These are phyloP conservation scores for Voacanga thouarsii DNA, from an alignment of 257 asterid species.

Conservation along the genomic window DNA sequence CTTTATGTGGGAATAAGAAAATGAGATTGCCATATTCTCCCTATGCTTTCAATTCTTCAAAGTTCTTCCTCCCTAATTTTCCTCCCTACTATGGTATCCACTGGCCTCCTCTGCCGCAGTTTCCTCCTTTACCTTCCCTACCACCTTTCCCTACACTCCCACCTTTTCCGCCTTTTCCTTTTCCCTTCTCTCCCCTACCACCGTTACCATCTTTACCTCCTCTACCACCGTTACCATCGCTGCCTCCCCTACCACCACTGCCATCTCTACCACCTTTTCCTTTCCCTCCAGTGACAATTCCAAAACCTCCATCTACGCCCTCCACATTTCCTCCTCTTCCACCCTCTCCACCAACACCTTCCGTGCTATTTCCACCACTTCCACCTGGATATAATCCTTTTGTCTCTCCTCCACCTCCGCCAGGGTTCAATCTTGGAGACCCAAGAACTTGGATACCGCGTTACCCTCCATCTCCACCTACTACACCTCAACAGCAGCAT, in stretches of 20 bases:
- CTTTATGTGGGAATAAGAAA: slow-evolving; percentile 23
- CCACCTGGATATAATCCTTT: slow-evolving; percentile 18
- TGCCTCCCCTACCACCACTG: slow-evolving; percentile 14
- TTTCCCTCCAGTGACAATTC: slow-evolving; percentile 5
- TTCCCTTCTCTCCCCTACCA: slow-evolving; percentile 5
- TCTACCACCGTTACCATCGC: slow-evolving; percentile 11
- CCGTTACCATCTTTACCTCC: slow-evolving; percentile 13
- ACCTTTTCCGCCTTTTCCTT: slow-evolving; percentile 17
- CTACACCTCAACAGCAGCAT: slow-evolving; percentile 4
- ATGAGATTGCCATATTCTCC: slow-evolving; percentile 10
- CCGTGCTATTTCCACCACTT: background rate
- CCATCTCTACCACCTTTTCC: slow-evolving; percentile 12
- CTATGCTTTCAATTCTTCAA: slow-evolving; percentile 23
- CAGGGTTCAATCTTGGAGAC: slow-evolving; percentile 16
- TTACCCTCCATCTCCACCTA: slow-evolving; percentile 24
- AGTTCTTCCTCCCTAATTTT: slow-evolving; percentile 25
- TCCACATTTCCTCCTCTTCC: slow-evolving; percentile 14
- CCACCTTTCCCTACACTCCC: slow-evolving; percentile 27
- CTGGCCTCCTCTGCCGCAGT: slow-evolving; percentile 28
- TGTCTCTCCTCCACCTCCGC: slow-evolving; percentile 13
- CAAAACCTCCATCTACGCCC: slow-evolving; percentile 12
- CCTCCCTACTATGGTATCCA: slow-evolving; percentile 18
- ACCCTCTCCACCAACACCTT: background rate
- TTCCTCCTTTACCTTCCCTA: slow-evolving; percentile 22
- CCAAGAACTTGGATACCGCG: slow-evolving; percentile 28